These are phyloP conservation scores for Rubia peregrina DNA, from an alignment of 305 asterid genomes.

Conservation along the genomic window DNA sequence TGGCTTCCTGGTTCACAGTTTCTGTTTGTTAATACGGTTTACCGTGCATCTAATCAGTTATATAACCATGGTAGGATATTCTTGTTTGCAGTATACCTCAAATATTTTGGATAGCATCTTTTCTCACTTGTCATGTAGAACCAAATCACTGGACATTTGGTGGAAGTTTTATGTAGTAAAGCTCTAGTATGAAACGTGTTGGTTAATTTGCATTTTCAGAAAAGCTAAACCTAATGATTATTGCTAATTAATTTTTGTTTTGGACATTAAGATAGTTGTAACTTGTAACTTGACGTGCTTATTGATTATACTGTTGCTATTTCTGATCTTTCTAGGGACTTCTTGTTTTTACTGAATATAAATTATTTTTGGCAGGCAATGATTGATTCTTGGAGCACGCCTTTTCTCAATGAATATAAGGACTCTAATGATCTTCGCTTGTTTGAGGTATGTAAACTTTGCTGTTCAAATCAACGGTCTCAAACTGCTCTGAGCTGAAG, in stretches of 20 bases:
- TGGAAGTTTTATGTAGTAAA: not conserved
- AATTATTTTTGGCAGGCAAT: slow-evolving; percentile 46
- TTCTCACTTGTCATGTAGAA: slow-evolving; percentile 1
- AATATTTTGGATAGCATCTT: not conserved
- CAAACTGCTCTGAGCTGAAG: not conserved
- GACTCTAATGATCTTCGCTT: slow-evolving; percentile 42
- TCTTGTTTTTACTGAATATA: not conserved
- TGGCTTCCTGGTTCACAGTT: not conserved
- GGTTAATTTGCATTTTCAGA: not conserved
- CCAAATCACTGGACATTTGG: not conserved
- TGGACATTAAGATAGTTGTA: not conserved
- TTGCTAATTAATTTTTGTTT: not conserved
- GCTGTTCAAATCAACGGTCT: slow-evolving; percentile 6
- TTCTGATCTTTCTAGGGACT: not conserved
- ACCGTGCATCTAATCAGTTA: not conserved
- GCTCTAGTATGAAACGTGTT: not conserved
- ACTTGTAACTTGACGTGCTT: not conserved
- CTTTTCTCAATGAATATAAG: slow-evolving; percentile 53
- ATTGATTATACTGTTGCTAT: not conserved
- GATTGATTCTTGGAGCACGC: slow-evolving; percentile 75
- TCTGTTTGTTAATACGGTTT: not conserved
- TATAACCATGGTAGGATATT: not conserved
- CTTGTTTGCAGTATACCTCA: not conserved
- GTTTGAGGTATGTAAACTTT: slow-evolving; percentile 50
- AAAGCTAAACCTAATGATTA: not conserved